Evolutionary conservation across 2,329 filamentous ascomycete species (phyloP), one percentile per base, ranked within the genome.

Genomic region (Diaporthe ilicicola): DNA sequence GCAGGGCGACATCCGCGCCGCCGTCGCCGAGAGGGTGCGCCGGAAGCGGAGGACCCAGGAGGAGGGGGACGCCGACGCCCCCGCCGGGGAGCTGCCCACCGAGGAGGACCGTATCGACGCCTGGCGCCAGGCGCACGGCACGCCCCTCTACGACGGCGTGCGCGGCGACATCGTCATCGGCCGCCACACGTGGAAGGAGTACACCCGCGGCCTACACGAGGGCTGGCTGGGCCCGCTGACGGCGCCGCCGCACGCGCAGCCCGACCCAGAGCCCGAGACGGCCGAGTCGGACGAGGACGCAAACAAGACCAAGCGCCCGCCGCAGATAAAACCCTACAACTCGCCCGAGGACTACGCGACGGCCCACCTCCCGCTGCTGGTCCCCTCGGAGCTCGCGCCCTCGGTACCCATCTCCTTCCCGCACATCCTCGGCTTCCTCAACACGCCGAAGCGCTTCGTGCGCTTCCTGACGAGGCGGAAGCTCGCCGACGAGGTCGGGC

Each of bases 151-250:
- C 77, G 86, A 91, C 4, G 95, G 93, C 12, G 85, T 92, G 27
- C 88, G 88, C 73, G 96, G 96, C 54, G 95, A 98, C 79, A 87
- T 99, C 65, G 90, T 98, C 22, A 90, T 99, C 76, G 96, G 96
- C 15, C 86, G 95, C 70, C 93, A 98, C 79, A 92, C 95, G 12
- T 99, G 96, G 96, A 99, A 98, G 83, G 96, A 99, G 82, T 99
- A 98, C 80, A 85, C 98, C 29, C 88, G 95, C 71, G 96, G 96
- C 55, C 79, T 98, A 75, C 96, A 99, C 79, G 96, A 99, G 82
- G 96, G 96, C 69, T 99, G 96, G 95, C 84, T 99, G 29, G 95
- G 96, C 0, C 94, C 96, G 9, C 84, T 97, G 53, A 89, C 92
- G 71, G 82, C 90, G 69, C 92, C 92, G 1, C 77, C 79, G 34